Base-by-base conservation (phyloP, 2,329 filamentous ascomycete species). In the Aspergillus luchuensis region DNA sequence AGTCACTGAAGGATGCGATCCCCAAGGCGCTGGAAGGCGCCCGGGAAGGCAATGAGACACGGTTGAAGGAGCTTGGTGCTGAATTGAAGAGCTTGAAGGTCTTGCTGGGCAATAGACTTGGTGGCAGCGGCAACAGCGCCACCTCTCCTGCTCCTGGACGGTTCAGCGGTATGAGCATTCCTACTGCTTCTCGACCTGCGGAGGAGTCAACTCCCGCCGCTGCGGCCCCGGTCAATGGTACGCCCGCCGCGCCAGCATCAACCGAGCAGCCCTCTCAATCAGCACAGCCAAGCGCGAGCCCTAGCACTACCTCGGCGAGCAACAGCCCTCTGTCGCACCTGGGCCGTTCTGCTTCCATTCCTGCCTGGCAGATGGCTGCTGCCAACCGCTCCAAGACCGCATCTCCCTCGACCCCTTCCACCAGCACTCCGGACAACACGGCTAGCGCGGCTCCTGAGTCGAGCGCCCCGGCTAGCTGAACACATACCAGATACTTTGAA, bases 71-170 rank as follows among this genome's bases (percentile, higher is more conserved):
- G 69, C 86, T 99, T 66, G 91, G 91, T 67, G 85, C 84, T 6
- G 95, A 99, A 78, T 83, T 99, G 69, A 92, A 91, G 81, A 97
- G 93, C 74, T 81, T 99, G 70, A 98, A 97, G 84, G 91, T 91
- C 2, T 82, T 99, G 56, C 87, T 99, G 54, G 82, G 82, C 36
- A 89, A 88, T 74, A 79, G 87, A 47, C 82, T 89, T 48, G 79
- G 80, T 63, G 74, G 70, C 59, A 66, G 70, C 58, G 67, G 71
- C 38, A 51, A 47, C 28, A 70, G 69, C 57, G 62, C 72, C 58
- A 65, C 68, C 60, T 57, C 73, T 54, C 73, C 78, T 48, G 65
- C 68, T 10, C 63, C 73, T 50, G 71, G 72, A 36, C 71, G 73
- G 23, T 68, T 72, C 49, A 69, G 69, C 63, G 61, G 71, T 43